Conservation (phyloP, 2,329 filamentous ascomycete species). For the Fusarium tanahbumbuense region DNA sequence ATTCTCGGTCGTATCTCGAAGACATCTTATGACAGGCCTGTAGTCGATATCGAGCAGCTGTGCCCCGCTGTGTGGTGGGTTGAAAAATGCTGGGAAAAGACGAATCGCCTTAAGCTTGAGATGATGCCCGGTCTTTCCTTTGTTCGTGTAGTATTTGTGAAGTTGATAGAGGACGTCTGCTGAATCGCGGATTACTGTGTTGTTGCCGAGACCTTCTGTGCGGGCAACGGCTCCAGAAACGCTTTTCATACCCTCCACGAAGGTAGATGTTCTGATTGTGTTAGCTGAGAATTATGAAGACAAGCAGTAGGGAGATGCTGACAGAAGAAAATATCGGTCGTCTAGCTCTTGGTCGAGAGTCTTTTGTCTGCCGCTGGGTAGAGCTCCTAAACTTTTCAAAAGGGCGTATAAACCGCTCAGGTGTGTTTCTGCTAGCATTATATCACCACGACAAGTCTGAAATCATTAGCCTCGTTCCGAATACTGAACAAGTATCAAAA, state of each 20-base stretch:
- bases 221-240: neutral
- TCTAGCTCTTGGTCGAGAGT: conserved; percentile 4
- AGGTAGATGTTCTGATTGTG: neutral
- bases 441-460: conserved; percentile 12
- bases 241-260: conserved; percentile 6
- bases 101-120: conserved; percentile 22
- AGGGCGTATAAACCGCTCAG: conserved; percentile 7
- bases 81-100: conserved; percentile 19
- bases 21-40: neutral
- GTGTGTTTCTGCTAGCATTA: conserved; percentile 11
- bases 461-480: accelerated
- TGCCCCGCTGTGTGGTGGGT: neutral
- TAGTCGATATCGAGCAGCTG: neutral
- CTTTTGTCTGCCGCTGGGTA: neutral
- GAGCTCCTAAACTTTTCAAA: neutral
- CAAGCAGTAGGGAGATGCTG: accelerated
- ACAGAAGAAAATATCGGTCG: conserved; percentile 21
- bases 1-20: neutral
- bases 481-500: accelerated
- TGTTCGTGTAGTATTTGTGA: neutral
- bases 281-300: neutral
- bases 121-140: neutral
- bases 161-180: neutral
- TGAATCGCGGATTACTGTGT: accelerated
- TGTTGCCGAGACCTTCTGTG: accelerated